Evolutionary conservation across 2,329 filamentous ascomycete species (phyloP).

Genomic region (Colletotrichum sidae): DNA sequence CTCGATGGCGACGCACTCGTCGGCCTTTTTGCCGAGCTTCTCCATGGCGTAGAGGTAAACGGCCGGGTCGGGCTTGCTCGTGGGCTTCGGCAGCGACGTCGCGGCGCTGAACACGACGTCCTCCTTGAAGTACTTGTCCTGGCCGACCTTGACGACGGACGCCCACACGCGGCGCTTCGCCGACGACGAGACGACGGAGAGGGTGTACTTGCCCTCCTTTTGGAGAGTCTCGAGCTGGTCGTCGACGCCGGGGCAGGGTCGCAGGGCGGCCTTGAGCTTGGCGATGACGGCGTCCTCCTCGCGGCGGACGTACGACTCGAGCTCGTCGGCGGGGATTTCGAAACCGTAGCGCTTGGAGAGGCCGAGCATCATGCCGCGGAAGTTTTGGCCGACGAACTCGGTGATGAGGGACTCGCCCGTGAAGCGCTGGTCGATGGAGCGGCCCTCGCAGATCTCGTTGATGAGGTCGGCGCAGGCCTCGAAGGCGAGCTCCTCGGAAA

Average conservation of each 20-base stretch:
- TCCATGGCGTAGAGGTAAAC: constrained; percentile 86
- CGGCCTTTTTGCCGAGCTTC: constrained; percentile 76
- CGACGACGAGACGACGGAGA: constrained; percentile 85
- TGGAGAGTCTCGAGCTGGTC: constrained; percentile 74
- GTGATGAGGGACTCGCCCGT: constrained; percentile 81
- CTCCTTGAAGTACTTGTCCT: constrained; percentile 82
- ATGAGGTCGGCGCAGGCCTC: constrained; percentile 90
- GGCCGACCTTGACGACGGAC: constrained; percentile 81
- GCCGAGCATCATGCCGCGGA: constrained; percentile 87
- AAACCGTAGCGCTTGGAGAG: constrained; percentile 84
- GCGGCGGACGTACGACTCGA: constrained; percentile 78
- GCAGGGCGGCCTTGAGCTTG: constrained; percentile 77
- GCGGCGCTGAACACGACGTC: constrained; percentile 86
- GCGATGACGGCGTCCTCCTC: constrained; percentile 88
- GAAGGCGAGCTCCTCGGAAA: constrained; percentile 91
- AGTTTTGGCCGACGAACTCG: constrained; percentile 94
- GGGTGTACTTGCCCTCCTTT: constrained; percentile 71
- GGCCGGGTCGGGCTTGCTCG: constrained; percentile 90
- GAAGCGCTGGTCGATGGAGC: constrained; percentile 75
- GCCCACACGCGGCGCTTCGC: constrained; percentile 83
- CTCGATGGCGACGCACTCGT: constrained; percentile 84
- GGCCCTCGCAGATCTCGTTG: constrained; percentile 82
- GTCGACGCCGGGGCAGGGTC: constrained; percentile 76
- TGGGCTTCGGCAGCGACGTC: constrained; percentile 81
- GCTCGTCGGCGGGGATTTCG: constrained; percentile 73